Evolutionary conservation across 2,329 filamentous ascomycete species (phyloP).

Genomic region (Nothophoma quercina): DNA sequence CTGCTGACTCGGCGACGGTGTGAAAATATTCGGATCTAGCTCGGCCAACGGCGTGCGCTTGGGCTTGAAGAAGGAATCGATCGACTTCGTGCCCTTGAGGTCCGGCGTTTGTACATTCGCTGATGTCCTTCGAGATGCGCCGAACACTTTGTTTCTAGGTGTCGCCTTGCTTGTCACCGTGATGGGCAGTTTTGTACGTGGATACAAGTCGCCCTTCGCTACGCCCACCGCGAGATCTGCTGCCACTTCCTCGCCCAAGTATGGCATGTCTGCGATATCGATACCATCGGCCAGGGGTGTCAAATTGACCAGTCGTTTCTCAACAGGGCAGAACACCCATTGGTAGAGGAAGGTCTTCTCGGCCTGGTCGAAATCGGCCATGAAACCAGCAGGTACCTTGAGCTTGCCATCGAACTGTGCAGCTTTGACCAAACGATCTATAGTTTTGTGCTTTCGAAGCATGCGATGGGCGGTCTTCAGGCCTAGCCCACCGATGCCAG

Average conservation of each 20-base stretch:
- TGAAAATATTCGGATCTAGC: slow-evolving; percentile 72
- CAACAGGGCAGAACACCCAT: slow-evolving; percentile 86
- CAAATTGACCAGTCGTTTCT: slow-evolving; percentile 75
- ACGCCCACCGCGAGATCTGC: slow-evolving; percentile 74
- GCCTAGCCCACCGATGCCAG: slow-evolving; percentile 83
- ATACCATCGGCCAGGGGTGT: slow-evolving; percentile 70
- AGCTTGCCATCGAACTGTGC: slow-evolving; percentile 90
- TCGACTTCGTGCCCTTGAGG: slow-evolving; percentile 67
- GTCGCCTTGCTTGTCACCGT: slow-evolving; percentile 42
- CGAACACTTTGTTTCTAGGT: slow-evolving; percentile 44
- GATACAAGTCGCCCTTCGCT: slow-evolving; percentile 83
- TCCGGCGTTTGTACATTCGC: slow-evolving; percentile 52
- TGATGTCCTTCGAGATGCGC: slow-evolving; percentile 45
- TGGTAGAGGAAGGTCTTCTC: slow-evolving; percentile 94
- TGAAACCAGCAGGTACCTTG: slow-evolving; percentile 79
- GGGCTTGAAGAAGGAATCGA: slow-evolving; percentile 71
- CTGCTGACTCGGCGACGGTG: slow-evolving; percentile 71
- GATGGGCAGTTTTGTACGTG: slow-evolving; percentile 80
- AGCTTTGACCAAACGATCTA: slow-evolving; percentile 82
- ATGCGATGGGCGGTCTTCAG: slow-evolving; percentile 92
- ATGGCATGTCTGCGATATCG: slow-evolving; percentile 75
- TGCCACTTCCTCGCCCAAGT: slow-evolving; percentile 78
- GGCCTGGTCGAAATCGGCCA: slow-evolving; percentile 81
- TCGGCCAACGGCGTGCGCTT: slow-evolving; percentile 71
- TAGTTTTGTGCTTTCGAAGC: slow-evolving; percentile 86